Conservation (phyloP, 495 filamentous ascomycete species). For the Aeminium ludgeri region DNA sequence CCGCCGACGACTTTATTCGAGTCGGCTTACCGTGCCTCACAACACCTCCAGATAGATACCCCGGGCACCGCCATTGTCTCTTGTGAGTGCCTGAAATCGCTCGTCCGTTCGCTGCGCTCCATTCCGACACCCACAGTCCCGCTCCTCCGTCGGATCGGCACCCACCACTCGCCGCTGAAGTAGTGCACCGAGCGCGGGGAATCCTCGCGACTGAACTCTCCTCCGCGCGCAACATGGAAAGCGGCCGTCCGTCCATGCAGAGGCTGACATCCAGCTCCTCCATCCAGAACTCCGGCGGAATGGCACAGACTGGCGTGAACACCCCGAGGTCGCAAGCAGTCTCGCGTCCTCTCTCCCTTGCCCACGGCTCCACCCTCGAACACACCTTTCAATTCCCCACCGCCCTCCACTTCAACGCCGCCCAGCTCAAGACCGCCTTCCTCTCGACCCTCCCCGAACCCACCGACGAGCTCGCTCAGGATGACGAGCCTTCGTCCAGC, state of each 20-base stretch:
- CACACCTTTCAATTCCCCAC: constrained; percentile 90
- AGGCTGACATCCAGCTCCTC: not conserved
- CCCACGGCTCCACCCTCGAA: constrained; percentile 88
- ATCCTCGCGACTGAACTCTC: too few species aligned
- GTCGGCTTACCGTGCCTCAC: too few species aligned
- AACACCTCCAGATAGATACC: too few species aligned
- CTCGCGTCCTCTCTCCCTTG: constrained; percentile 70
- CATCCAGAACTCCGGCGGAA: constrained; percentile 25
- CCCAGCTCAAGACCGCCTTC: constrained; percentile 78
- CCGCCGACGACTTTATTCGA: too few species aligned
- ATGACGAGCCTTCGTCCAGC: constrained; percentile 91
- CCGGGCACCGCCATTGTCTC: too few species aligned
- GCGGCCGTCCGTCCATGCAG: not conserved
- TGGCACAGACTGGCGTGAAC: constrained; percentile 72
- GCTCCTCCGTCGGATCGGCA: too few species aligned
- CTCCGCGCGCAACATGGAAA: too few species aligned
- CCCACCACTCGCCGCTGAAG: too few species aligned
- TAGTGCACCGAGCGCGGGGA: too few species aligned
- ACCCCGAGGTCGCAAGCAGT: constrained; percentile 82
- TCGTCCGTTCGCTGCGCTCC: too few species aligned
- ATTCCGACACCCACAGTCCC: too few species aligned
- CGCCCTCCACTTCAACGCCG: constrained; percentile 84
- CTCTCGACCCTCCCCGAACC: constrained; percentile 65
- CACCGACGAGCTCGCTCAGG: constrained; percentile 91
- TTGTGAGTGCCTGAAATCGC: too few species aligned